Evolutionary conservation across 169 alveolate species (phyloP), one percentile per base, ranked within the genome.

Genomic region (Plasmodium gonderi): DNA sequence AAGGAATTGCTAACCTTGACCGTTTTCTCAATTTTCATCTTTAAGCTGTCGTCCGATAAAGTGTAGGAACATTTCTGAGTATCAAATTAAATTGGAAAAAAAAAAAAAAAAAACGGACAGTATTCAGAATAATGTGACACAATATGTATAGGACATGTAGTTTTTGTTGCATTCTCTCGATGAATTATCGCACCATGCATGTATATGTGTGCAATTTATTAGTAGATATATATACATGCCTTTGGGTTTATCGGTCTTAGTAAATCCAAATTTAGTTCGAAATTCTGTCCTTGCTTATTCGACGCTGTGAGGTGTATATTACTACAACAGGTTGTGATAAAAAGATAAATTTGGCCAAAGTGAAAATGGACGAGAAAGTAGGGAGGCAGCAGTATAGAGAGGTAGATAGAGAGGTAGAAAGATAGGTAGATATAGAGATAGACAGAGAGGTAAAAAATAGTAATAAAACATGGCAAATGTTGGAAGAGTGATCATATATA

Each of bases 221-320:
- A n/a, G 17, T n/a, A 54, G 12, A n/a, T n/a, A 14, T 4, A 67
- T 47, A 14, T 8, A 51, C 17, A 33, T 49, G 68, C 93, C 93
- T 75, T 77, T 40, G 93, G 93, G 36, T 31, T 87, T 75, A 87
- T 87, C 47, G 87, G 80, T 47, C 93, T 87, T 54, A 87, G 51
- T 31, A 87, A 74, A 75, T 87, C 54, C 12, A 87, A 54, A 36
- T 23, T 87, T 14, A 87, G 51, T 38, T 87, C 79, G 42, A 68
- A 11, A 20, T 75, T 44, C 51, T 87, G 68, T 14, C 93, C 93
- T 2, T 87, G 65, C 51, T 87, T 75, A 31, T 75, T 60, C 38
- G 44, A 20, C 26, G 80, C 89, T 26, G 93, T 74, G 42, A 87
- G 17, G 49, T 87, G 47, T 75, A 87, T 54, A 42, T 75, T 87